A percentile compares a stretch with the other conserved stretches of the same genome.
phyloP scores from a whole-genome alignment of 2,329 filamentous ascomycete genomes.

The Lecanicillium sp. region DNA sequence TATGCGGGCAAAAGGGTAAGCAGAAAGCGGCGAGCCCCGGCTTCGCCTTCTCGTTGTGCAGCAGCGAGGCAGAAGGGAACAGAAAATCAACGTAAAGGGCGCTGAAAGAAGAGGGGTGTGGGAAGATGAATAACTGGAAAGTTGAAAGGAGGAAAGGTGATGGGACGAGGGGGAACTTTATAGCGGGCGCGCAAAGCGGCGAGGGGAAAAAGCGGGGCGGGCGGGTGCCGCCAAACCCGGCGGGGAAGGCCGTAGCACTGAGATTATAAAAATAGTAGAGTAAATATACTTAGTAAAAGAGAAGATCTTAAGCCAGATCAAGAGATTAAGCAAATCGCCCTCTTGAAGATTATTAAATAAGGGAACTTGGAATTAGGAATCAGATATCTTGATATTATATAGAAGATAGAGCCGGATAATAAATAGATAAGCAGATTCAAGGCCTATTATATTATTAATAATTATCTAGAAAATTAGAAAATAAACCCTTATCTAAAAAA shows the following conservation, averaged over 20 bases:
- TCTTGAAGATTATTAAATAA: neutral
- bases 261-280: too few relatives aligned
- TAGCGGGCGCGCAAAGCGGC: conserved; percentile 3
- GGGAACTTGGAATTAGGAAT: neutral
- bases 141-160: neutral
- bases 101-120: neutral
- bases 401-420: neutral
- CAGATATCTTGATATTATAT: neutral
- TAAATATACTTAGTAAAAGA: too few relatives aligned
- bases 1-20: neutral
- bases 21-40: neutral
- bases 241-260: conserved; percentile 5
- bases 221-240: conserved; percentile 7
- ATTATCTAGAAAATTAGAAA: neutral
- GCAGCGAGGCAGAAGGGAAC: neutral
- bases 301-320: too few relatives aligned
- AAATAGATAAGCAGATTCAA: neutral
- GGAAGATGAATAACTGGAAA: neutral
- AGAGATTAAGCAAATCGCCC: too few relatives aligned
- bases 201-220: neutral
- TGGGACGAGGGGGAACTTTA: conserved; percentile 1
- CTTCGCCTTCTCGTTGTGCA: neutral
- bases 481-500: neutral
- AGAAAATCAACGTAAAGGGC: too few relatives aligned
- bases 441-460: too few relatives aligned